Evolutionary conservation across 306 rosid genomes (phyloP).

Genomic region (Fragaria iinumae): DNA sequence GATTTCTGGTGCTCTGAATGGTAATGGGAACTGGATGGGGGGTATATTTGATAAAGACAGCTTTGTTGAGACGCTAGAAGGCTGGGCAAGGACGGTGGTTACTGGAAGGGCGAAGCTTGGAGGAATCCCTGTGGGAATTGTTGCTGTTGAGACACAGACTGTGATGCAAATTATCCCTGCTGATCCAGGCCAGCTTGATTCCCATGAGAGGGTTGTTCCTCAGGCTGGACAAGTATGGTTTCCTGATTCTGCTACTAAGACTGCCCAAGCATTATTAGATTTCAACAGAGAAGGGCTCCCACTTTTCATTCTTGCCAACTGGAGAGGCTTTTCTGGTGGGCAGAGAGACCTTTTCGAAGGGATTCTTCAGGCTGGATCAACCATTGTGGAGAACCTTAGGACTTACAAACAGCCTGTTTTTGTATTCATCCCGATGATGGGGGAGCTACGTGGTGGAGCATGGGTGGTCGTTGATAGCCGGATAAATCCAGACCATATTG

Average conservation of each 20-base stretch:
- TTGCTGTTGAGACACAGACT: constrained; percentile 96
- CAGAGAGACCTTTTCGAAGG: constrained; percentile 99
- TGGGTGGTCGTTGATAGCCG: constrained; percentile 97
- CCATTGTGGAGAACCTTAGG: constrained; percentile 97
- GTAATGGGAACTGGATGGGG: constrained; percentile 80
- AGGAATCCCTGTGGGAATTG: constrained; percentile 94
- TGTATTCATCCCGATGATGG: constrained; percentile 96
- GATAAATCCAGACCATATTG: constrained; percentile 86
- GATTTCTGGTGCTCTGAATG: constrained; percentile 59
- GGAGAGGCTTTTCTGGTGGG: constrained; percentile 99
- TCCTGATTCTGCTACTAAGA: constrained; percentile 92
- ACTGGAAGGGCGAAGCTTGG: constrained; percentile 99
- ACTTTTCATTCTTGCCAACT: constrained; percentile 90
- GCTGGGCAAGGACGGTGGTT: constrained; percentile 98
- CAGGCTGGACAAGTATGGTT: constrained; percentile 99
- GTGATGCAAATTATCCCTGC: constrained; percentile 98
- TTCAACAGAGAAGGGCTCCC: constrained; percentile 97
- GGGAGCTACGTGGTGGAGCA: constrained; percentile 98
- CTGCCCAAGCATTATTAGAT: constrained; percentile 91
- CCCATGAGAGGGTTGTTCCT: constrained; percentile 95
- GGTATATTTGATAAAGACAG: constrained; percentile 96
- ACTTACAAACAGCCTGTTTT: constrained; percentile 93
- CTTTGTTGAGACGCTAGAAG: constrained; percentile 95
- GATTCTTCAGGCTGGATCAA: constrained; percentile 98
- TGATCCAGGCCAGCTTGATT: constrained; percentile 99